These are phyloP conservation scores for Triticum dicoccoides DNA, from an alignment of 176 grass and related monocot genomes.

Conservation along the genomic window DNA sequence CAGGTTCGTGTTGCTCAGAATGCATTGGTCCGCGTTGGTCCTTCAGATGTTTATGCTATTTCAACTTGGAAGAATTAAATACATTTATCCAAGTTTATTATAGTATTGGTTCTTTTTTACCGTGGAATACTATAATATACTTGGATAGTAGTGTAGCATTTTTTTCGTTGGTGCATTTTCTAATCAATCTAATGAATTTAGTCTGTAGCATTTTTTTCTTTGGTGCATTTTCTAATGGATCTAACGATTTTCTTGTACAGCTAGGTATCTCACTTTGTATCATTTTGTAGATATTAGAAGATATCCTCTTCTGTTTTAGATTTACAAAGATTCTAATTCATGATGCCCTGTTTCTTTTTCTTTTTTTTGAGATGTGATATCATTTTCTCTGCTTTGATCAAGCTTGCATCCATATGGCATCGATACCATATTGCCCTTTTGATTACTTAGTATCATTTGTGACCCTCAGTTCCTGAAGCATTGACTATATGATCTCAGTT, in stretches of 20 bases:
- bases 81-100: not conserved
- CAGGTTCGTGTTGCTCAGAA: slow-evolving; percentile 54
- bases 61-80: slow-evolving; percentile 8
- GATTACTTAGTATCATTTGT: not conserved
- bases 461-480: not conserved
- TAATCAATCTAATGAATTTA: not conserved
- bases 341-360: not conserved
- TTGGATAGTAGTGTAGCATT: no score
- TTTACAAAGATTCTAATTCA: not conserved
- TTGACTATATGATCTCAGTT: not conserved
- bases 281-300: not conserved
- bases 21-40: not conserved
- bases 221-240: not conserved
- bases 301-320: not conserved
- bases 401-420: not conserved
- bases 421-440: not conserved
- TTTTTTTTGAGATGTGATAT: not conserved
- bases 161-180: not conserved
- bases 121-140: no score
- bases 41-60: not conserved
- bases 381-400: not conserved
- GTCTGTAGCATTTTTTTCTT: not conserved
- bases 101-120: not conserved
- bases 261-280: not conserved
- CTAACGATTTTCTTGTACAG: not conserved